phyloP scores from a whole-genome alignment of 2,329 filamentous ascomycete species.

The Fusarium sublunatum region DNA sequence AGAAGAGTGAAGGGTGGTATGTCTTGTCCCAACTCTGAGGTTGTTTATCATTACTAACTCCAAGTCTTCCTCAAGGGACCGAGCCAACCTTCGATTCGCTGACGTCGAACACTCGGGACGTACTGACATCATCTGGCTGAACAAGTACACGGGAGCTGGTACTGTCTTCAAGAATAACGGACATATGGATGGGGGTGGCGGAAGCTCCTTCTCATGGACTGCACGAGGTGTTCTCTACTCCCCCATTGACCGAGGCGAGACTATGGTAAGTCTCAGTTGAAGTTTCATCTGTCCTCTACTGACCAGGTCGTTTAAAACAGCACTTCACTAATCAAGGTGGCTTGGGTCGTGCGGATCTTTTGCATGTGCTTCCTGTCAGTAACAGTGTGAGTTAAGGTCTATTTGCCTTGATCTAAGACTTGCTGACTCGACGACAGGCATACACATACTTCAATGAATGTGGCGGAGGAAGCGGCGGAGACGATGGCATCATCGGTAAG shows the following conservation, averaged over 20 bases:
- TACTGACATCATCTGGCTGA: neutral
- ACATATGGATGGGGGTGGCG: neutral
- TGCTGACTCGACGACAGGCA: no score
- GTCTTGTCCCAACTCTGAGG: neutral
- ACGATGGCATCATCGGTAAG: no score
- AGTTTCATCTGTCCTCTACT: accelerated
- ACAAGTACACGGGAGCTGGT: conserved; percentile 1
- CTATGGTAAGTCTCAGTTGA: neutral
- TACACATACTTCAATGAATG: no score
- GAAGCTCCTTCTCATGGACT: conserved; percentile 1
- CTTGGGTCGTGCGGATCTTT: neutral
- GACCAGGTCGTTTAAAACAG: neutral
- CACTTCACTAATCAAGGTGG: conserved; percentile 7
- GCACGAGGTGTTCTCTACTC: conserved; percentile 1
- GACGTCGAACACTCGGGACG: conserved; percentile 3
- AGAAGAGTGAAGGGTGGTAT: conserved; percentile 5
- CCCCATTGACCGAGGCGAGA: conserved; percentile 6
- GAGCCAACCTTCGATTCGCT: conserved; percentile 1
- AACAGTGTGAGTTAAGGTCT: no score
- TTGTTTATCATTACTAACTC: neutral
- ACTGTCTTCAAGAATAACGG: conserved; percentile 7
- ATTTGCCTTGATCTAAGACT: no score
- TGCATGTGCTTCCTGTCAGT: no score
- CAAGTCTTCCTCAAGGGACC: neutral
- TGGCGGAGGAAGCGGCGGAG: no score